Evolutionary conservation across 768 basidiomycete species (phyloP), one percentile per base, ranked within the genome.

Genomic region (Boletus tylopilopsis): DNA sequence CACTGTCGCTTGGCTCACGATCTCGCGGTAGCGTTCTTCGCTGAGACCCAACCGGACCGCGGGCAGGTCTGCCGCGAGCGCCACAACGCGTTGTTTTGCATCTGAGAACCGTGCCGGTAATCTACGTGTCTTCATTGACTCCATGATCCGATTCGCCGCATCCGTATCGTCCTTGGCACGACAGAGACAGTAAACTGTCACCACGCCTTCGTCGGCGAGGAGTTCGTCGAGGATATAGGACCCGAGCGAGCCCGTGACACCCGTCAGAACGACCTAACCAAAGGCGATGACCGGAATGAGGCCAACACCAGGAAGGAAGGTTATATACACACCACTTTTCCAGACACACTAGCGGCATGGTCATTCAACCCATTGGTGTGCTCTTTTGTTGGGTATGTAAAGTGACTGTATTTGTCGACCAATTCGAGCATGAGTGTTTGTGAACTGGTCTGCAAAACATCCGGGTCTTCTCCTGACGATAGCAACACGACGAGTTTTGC

Each of bases 211-310:
- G 6, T 64, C 65, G 6, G 63, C 56, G 4, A 75, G 63, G 2
- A 81, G 66, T 41, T 75, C 70, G 29, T 70, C 64, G n/a, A 82
- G 71, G 12, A 80, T 70, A 48, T 79, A 73, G 2, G 78, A 78
- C 9, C 81, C 81, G 3, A 80, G 71, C 2, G 76, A 78, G 1
- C 79, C 80, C 5, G 79, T 79, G 0, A 72, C 75, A 5, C 79
- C 80, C 0, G 79, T 80, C 30, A 81, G 65, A 5, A 81, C 70
- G 8, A 64, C 43, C 54, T 58, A 4, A 30, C 2, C 27, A 24
- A 13, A 23, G 6, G 8, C n/a, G 29, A 25, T 15, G 11, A 27
- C 35, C 16, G 23, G 33, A 23, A n/a, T 21, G 19, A 2, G 19
- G n/a, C 22, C 1, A 9, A 25, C 1, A 10, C 15, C 34, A 8